Evolutionary conservation across 2,329 filamentous ascomycete genomes (phyloP).

Genomic region (Colletotrichum truncatum): DNA sequence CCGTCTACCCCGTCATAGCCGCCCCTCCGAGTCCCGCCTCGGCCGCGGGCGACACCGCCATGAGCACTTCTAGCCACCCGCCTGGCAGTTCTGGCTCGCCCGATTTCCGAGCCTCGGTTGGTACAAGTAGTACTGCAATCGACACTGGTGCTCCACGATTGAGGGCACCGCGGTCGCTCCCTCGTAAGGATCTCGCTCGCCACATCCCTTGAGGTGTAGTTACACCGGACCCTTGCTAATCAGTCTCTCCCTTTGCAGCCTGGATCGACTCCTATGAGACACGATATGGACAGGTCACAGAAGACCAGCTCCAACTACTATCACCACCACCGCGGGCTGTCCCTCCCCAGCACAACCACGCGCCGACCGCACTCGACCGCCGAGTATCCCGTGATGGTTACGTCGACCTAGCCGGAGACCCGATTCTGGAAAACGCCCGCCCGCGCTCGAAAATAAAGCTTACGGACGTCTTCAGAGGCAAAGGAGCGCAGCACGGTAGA

Average conservation of each 20-base stretch:
- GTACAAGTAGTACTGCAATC: constrained; percentile 31
- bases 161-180: constrained; percentile 36
- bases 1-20: constrained; percentile 10
- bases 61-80: constrained; percentile 28
- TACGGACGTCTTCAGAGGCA: constrained; percentile 54
- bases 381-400: constrained; percentile 60
- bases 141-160: constrained; percentile 26
- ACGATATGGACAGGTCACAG: constrained; percentile 46
- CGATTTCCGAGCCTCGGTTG: constrained; percentile 29
- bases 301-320: constrained; percentile 50
- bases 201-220: not conserved
- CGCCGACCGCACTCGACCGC: constrained; percentile 47
- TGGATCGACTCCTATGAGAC: constrained; percentile 61
- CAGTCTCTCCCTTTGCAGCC: constrained; percentile 41
- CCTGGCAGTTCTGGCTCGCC: constrained; percentile 32
- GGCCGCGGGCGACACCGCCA: constrained; percentile 22
- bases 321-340: constrained; percentile 48
- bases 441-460: constrained; percentile 47
- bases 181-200: constrained; percentile 36
- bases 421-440: constrained; percentile 43
- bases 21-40: not conserved
- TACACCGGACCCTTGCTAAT: constrained; percentile 22
- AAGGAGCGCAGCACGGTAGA: constrained; percentile 60
- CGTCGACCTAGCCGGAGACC: constrained; percentile 49
- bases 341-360: constrained; percentile 52